Base-by-base conservation (phyloP, 129 eudicot species). In the Kitagawia praeruptora region DNA sequence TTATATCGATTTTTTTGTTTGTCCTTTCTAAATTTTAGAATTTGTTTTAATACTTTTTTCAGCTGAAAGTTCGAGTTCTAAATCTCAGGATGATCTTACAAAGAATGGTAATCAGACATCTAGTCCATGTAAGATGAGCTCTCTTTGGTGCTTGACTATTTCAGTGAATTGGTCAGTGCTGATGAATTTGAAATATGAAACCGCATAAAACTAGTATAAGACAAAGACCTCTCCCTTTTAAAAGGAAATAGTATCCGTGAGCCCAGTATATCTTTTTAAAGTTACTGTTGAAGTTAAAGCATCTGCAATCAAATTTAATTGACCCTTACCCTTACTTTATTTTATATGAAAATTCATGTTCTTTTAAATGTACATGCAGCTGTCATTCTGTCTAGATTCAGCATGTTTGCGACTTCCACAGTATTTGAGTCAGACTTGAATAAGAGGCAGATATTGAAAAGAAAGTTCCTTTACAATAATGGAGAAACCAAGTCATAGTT, bases 41-140 rank as follows among this genome's bases (percentile, higher is more conserved):
- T 42, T 21, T 74, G 19, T 70, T 63, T 81, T 56, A 8, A 40
- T 61, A 7, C 48, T 21, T 74, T 46, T 80, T 86, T 82, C 88
- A 86, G 97, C 87, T 78, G 96, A 79, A 63, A 53, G 45, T 34
- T 54, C 87, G 42, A 75, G 83, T 58, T 69, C 82, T 78, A 75
- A 82, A 8, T 41, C 5, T 27, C 83, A 73, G 49, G 79, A 69
- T 79, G 87, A 84, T 81, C 63, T 86, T 14, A 78, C 85, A 23
- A 86, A 82, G 85, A 89, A 85, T 48, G 16, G 25, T 64, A 84
- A 81, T 69, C 78, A 53, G 76, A 46, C 85, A 75, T 89, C 89
- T 34, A 63, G 84, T 81, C 81, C 89, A 71, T 83, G 97, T 95
- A 91, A 88, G 93, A 78, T 75, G 27, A 31, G 0, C 19, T 74